A percentile compares a stretch with the other conserved stretches of the same genome.
Conservation (phyloP, 2,329 filamentous ascomycete species). For the Cladorrhinum sp. region DNA sequence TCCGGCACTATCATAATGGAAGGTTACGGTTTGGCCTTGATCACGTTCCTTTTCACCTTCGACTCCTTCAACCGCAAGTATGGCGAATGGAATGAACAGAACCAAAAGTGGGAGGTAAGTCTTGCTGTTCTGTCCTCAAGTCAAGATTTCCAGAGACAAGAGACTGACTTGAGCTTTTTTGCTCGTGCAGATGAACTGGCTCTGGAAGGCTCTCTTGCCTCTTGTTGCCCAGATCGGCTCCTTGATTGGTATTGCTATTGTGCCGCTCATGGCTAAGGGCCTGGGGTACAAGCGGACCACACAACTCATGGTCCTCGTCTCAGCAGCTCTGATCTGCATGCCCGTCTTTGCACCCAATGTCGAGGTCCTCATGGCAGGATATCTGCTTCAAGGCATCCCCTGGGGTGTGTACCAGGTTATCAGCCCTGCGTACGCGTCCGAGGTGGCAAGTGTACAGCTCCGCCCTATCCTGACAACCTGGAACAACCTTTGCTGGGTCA, state of each 20-base stretch:
- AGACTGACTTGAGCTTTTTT: background rate
- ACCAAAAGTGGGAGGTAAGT: background rate
- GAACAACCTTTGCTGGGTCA: conserved; percentile 57
- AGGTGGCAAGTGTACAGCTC: conserved; percentile 47
- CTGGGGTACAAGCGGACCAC: conserved; percentile 22
- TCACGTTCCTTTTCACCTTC: conserved; percentile 24
- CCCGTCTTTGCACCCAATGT: conserved; percentile 22
- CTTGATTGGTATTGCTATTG: conserved; percentile 21
- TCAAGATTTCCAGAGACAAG: background rate
- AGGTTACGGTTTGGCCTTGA: conserved; percentile 24
- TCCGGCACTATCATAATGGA: conserved; percentile 28
- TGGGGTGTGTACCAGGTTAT: conserved; percentile 54
- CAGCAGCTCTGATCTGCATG: conserved; percentile 14
- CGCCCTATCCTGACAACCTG: conserved; percentile 53
- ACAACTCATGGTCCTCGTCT: conserved; percentile 18
- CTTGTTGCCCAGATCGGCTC: conserved; percentile 23
- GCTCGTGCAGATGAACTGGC: conserved; percentile 12
- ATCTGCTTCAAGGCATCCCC: conserved; percentile 41
- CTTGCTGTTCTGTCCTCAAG: background rate
- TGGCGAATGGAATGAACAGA: background rate
- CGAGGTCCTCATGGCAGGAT: conserved; percentile 18
- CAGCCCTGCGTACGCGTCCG: conserved; percentile 52
- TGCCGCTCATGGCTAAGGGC: conserved; percentile 7
- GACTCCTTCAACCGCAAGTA: conserved; percentile 17
- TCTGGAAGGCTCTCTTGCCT: conserved; percentile 20